Conservation (phyloP, 2,329 filamentous ascomycete species). For the Alternaria arborescens region DNA sequence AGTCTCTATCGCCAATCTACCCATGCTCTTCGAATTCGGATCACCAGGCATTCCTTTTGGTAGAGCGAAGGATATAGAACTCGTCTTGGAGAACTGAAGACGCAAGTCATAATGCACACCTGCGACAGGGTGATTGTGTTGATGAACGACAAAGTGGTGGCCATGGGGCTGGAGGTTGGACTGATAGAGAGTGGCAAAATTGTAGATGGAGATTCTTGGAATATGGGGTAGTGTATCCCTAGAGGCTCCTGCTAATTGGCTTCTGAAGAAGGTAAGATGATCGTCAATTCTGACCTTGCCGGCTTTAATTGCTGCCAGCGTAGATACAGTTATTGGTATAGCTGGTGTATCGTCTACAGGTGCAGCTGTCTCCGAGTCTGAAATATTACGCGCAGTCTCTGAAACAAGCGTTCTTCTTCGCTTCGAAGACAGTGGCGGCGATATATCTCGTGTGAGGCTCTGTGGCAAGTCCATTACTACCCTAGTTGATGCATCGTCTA, state of each 20-base stretch:
- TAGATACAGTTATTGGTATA: conserved; percentile 7
- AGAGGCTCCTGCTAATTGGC: conserved; percentile 48
- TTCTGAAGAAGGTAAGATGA: conserved; percentile 59
- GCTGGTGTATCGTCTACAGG: not conserved
- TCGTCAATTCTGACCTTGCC: conserved; percentile 58
- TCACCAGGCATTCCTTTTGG: conserved; percentile 57
- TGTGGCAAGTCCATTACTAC: conserved; percentile 23
- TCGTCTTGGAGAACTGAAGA: conserved; percentile 73
- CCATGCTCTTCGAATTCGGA: conserved; percentile 50
- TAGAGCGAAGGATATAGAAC: conserved; percentile 66
- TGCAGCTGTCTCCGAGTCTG: too few relatives aligned
- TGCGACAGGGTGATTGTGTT: conserved; percentile 76
- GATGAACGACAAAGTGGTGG: conserved; percentile 71
- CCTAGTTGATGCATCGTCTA: not conserved
- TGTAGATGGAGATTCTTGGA: conserved; percentile 52
- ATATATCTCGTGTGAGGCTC: conserved; percentile 35
- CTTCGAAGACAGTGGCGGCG: conserved; percentile 31
- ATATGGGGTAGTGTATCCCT: conserved; percentile 2
- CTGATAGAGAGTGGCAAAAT: conserved; percentile 58
- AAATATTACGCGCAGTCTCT: not conserved
- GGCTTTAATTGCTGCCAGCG: conserved; percentile 61
- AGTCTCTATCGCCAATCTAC: conserved; percentile 57
- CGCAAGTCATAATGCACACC: conserved; percentile 75
- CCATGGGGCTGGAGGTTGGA: conserved; percentile 57
- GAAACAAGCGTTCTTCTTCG: conserved; percentile 18